phyloP scores from a whole-genome alignment of 306 rosid species.

The Pterocarpus macrocarpus region DNA sequence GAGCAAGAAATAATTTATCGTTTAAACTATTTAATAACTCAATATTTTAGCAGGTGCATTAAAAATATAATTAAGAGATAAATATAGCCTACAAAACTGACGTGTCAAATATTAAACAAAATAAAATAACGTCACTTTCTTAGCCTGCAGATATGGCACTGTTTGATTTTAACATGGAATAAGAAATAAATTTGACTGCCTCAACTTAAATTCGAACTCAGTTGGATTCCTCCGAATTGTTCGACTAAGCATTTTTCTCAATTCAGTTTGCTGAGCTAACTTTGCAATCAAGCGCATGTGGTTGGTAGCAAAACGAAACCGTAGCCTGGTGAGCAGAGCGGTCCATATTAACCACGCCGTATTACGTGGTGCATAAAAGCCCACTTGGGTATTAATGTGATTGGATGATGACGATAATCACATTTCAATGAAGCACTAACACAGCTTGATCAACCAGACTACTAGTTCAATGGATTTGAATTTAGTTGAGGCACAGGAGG shows the following conservation, averaged over 20 bases:
- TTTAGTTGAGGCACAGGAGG: neutral
- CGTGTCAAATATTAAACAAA: neutral
- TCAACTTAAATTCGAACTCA: too few relatives aligned
- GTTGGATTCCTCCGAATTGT: neutral
- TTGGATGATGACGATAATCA: constrained; percentile 26
- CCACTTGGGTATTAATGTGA: constrained; percentile 8
- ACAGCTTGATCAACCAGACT: constrained; percentile 17
- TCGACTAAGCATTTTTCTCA: neutral
- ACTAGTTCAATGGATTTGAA: constrained; percentile 35
- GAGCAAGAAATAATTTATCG: too few relatives aligned
- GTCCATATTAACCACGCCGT: constrained; percentile 8
- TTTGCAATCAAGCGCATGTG: neutral
- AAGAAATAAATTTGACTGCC: too few relatives aligned
- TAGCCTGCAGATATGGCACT: too few relatives aligned
- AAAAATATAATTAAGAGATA: too few relatives aligned
- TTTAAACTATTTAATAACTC: too few relatives aligned
- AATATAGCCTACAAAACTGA: too few relatives aligned
- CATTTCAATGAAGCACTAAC: constrained; percentile 17
- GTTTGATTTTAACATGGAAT: too few relatives aligned
- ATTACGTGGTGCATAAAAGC: constrained; percentile 10
- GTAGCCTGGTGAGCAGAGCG: constrained; percentile 14
- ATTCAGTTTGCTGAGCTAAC: too few relatives aligned
- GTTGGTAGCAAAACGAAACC: constrained; percentile 7
- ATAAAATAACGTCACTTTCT: too few relatives aligned
- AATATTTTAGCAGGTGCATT: too few relatives aligned